phyloP scores from a whole-genome alignment of 2,329 filamentous ascomycete species.

The Penicillium sp. region DNA sequence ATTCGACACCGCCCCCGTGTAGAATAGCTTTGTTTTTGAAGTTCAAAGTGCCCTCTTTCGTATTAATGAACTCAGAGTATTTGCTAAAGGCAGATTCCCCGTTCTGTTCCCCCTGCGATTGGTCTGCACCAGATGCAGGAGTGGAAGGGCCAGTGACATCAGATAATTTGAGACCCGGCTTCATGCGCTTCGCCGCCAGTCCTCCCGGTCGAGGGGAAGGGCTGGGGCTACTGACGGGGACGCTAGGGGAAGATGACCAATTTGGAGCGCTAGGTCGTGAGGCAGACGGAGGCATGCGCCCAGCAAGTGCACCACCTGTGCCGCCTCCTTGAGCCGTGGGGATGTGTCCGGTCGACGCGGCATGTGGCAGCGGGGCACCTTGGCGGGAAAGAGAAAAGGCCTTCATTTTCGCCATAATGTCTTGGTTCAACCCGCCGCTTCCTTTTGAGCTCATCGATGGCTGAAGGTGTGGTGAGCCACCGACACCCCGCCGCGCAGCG shows the following conservation, averaged over 20 bases:
- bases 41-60: constrained; percentile 83
- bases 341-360: constrained; percentile 37
- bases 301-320: constrained; percentile 33
- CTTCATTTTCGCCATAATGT: constrained; percentile 68
- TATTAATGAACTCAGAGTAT: constrained; percentile 81
- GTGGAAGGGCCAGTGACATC: constrained; percentile 51
- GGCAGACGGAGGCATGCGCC: constrained; percentile 24
- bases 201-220: constrained; percentile 46
- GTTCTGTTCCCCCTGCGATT: constrained; percentile 22
- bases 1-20: constrained; percentile 85
- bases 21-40: constrained; percentile 93
- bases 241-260: constrained; percentile 33
- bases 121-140: constrained; percentile 28
- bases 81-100: constrained; percentile 59
- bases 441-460: constrained; percentile 39
- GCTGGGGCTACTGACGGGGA: constrained; percentile 46
- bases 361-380: constrained; percentile 50
- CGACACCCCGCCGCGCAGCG: constrained; percentile 56
- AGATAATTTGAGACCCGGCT: constrained; percentile 49
- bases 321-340: constrained; percentile 20
- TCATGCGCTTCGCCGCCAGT: constrained; percentile 49
- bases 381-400: constrained; percentile 67
- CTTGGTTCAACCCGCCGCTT: constrained; percentile 57
- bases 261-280: constrained; percentile 35
- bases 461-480: constrained; percentile 26